Evolutionary conservation across 495 filamentous ascomycete genomes (phyloP), one percentile per base, ranked within the genome.

Genomic region (Aspergillus incahuasiensis): DNA sequence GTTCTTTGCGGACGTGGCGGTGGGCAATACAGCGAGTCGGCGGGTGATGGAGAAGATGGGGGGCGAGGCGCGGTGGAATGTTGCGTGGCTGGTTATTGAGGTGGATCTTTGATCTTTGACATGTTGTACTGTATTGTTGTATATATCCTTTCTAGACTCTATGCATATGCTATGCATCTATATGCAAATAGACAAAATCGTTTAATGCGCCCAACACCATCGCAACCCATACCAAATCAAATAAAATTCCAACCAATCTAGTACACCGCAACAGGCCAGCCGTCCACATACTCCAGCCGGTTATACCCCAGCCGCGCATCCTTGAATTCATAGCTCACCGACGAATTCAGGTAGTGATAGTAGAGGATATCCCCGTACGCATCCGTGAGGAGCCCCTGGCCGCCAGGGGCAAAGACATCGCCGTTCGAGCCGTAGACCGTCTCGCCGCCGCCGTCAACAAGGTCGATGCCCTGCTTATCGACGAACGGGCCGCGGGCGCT

Each of bases 301-400:
- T 69, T 79, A 35, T 69, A 78, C 0, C 75, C 74, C 18, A 79
- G 63, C 51, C 69, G 61, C 13, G 75, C 75, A 42, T 78, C 71
- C 21, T 61, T 61, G 50, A 74, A 73, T 39, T 63, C 70, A 60
- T 74, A 67, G 47, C 73, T 66, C 24, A 78, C 63, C 12, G 66
- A 68, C 24, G 57, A 69, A 66, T 76, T 77, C 46, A 75, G 62
- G 43, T 78, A 78, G 52, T 79, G 76, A 52, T 78, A 79, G 54
- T 76, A 80, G 7, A 79, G 64, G 15, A 76, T 61, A 45, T 78
- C 75, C 12, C 49, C 62, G 1, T 59, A 61, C 16, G 63, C 68
- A 24, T 64, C 66, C 16, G 60, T 63, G 25, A 79, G 49, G 8
- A 76, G 65, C 4, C 69, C 76, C 56, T 75, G 69, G 6, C 75